Evolutionary conservation across 331 rosid genomes (phyloP).

Genomic region (Rhamnella rubrinervis): DNA sequence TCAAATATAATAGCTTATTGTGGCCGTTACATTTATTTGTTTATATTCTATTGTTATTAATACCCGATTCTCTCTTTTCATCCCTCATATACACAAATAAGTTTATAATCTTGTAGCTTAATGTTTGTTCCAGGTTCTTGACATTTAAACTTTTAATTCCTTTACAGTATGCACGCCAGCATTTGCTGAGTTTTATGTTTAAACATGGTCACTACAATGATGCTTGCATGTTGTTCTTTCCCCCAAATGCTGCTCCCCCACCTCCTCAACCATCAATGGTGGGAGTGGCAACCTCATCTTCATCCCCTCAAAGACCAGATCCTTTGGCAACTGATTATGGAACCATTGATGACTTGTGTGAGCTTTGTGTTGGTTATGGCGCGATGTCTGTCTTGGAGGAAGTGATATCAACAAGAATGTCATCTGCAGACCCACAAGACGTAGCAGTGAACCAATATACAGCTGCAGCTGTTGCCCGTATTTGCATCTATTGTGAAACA

Average conservation of each 20-base stretch:
- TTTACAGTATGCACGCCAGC: slow-evolving; percentile 86
- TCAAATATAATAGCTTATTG: neutral
- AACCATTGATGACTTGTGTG: slow-evolving; percentile 86
- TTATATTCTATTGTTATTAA: neutral
- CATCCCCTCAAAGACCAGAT: slow-evolving; percentile 90
- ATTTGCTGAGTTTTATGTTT: slow-evolving; percentile 90
- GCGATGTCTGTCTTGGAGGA: slow-evolving; percentile 88
- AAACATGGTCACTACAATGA: slow-evolving; percentile 85
- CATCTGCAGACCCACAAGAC: slow-evolving; percentile 52
- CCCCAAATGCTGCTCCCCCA: slow-evolving; percentile 66
- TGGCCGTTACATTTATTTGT: neutral
- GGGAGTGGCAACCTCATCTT: slow-evolving; percentile 66
- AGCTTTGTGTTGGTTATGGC: slow-evolving; percentile 78
- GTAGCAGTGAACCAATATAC: slow-evolving; percentile 60
- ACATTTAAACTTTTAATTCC: slow-evolving; percentile 17
- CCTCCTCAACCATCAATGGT: slow-evolving; percentile 65
- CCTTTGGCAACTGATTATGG: slow-evolving; percentile 86
- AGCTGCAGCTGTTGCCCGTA: slow-evolving; percentile 71
- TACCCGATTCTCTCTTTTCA: neutral
- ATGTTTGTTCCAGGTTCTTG: slow-evolving; percentile 25
- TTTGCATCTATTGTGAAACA: slow-evolving; percentile 81
- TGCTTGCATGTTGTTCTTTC: slow-evolving; percentile 87
- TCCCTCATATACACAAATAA: slow-evolving; percentile 11
- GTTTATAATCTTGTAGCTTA: slow-evolving; percentile 11
- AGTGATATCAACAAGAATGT: slow-evolving; percentile 77